Conservation (phyloP, 495 filamentous ascomycete species). For the Xylaria nigripes region DNA sequence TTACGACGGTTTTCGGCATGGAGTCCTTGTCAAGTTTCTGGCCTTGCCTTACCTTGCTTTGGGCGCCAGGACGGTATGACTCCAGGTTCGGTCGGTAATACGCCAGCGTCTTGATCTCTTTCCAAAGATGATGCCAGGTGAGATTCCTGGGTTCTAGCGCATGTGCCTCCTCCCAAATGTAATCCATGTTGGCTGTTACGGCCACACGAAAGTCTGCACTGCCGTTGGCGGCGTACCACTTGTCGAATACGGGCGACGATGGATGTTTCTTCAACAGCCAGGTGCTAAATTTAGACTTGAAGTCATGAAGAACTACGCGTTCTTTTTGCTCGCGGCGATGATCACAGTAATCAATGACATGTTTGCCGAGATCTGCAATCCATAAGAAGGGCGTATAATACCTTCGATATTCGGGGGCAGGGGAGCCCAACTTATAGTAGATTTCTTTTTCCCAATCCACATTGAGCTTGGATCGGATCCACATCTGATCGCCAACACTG, state of each 20-base stretch:
- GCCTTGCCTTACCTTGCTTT: no score
- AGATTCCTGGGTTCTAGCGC: conserved; percentile 25
- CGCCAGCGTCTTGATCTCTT: conserved; percentile 8
- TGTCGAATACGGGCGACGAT: conserved; percentile 25
- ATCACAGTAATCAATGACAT: conserved; percentile 55
- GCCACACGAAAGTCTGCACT: conserved; percentile 49
- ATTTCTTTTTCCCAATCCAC: conserved; percentile 29
- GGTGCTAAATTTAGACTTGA: conserved; percentile 42
- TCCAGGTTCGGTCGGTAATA: conserved; percentile 16
- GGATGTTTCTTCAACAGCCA: conserved; percentile 45
- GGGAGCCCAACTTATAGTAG: conserved; percentile 53
- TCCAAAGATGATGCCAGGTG: conserved; percentile 15
- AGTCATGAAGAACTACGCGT: conserved; percentile 42
- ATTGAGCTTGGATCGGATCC: conserved; percentile 46
- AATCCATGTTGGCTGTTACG: conserved; percentile 49
- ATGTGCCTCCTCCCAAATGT: conserved; percentile 54
- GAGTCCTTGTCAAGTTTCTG: conserved; percentile 7
- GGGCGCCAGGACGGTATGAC: not conserved
- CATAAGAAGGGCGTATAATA: conserved; percentile 56
- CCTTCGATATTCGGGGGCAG: conserved; percentile 48
- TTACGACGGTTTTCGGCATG: conserved; percentile 50
- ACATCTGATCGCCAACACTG: conserved; percentile 46
- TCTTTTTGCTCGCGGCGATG: conserved; percentile 19
- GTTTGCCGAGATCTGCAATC: conserved; percentile 58
- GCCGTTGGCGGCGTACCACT: conserved; percentile 43